phyloP scores from a whole-genome alignment of 73 alveolate species.

The Tetrahymena elliotti region DNA sequence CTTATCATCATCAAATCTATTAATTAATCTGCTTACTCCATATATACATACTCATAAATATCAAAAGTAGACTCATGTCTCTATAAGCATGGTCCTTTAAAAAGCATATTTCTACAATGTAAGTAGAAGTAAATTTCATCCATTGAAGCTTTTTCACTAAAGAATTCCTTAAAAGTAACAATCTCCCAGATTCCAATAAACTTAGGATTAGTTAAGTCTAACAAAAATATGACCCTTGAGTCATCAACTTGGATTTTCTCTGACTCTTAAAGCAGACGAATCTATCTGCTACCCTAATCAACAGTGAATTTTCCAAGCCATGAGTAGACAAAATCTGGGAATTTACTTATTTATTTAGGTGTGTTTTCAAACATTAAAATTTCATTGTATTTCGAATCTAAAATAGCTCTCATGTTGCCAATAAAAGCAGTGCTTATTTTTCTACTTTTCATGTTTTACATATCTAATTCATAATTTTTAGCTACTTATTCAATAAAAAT shows the following conservation, averaged over 20 bases:
- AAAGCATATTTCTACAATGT: constrained; percentile 58
- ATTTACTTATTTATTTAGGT: constrained; percentile 30
- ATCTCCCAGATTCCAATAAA: constrained; percentile 63
- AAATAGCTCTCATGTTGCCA: constrained; percentile 59
- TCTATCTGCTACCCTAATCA: constrained; percentile 44
- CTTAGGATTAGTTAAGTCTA: constrained; percentile 50
- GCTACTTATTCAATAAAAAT: constrained; percentile 4
- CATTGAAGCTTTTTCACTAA: constrained; percentile 50
- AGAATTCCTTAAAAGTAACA: constrained; percentile 60
- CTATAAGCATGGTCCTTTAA: constrained; percentile 60
- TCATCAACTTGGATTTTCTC: constrained; percentile 57
- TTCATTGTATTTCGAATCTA: constrained; percentile 73
- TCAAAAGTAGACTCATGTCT: constrained; percentile 41
- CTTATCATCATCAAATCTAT: constrained; percentile 47
- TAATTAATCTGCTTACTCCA: constrained; percentile 37
- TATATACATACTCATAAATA: constrained; percentile 35
- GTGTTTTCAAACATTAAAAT: constrained; percentile 39
- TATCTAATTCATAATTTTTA: constrained; percentile 18
- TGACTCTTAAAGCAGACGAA: constrained; percentile 48
- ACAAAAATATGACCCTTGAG: constrained; percentile 42
- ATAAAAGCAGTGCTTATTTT: not conserved
- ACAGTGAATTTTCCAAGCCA: constrained; percentile 66
- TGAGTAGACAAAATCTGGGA: constrained; percentile 68
- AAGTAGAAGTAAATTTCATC: constrained; percentile 68
- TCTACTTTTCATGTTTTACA: constrained; percentile 10